Percentiles rank a stretch among this genome's conserved stretches.
phyloP scores from a whole-genome alignment of 2,329 filamentous ascomycete genomes.

The Aspergillus sp. region DNA sequence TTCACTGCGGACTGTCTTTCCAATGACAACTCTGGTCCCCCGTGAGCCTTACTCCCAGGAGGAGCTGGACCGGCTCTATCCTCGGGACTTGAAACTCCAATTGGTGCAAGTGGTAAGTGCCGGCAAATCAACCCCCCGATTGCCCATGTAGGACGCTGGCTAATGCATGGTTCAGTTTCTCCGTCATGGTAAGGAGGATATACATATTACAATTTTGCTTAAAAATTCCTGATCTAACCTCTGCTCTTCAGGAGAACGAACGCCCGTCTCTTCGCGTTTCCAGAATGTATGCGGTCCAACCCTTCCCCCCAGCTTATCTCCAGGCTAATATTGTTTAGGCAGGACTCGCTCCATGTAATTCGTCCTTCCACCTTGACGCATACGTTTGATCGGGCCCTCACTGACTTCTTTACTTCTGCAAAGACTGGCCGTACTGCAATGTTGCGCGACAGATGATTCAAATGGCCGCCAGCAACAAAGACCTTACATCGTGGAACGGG shows the following conservation, averaged over 20 bases:
- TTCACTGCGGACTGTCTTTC: neutral
- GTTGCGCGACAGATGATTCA: slow-evolving; percentile 71
- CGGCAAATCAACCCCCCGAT: neutral
- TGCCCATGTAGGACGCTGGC: slow-evolving; percentile 7
- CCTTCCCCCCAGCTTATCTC: neutral
- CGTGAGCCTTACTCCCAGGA: slow-evolving; percentile 75
- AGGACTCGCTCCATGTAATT: slow-evolving; percentile 52
- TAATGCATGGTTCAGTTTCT: slow-evolving; percentile 54
- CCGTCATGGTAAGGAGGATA: slow-evolving; percentile 64
- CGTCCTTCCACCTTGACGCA: neutral
- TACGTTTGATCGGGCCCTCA: neutral
- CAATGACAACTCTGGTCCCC: slow-evolving; percentile 77
- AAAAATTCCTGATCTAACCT: slow-evolving; percentile 6
- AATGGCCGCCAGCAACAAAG: slow-evolving; percentile 58
- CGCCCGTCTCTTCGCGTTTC: slow-evolving; percentile 85
- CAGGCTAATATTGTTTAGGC: slow-evolving; percentile 41
- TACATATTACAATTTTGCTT: neutral
- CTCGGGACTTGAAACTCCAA: slow-evolving; percentile 74
- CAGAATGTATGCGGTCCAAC: slow-evolving; percentile 59
- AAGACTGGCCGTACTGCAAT: slow-evolving; percentile 88
- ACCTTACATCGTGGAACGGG: slow-evolving; percentile 57
- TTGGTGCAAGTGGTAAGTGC: slow-evolving; percentile 76
- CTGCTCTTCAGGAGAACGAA: slow-evolving; percentile 63
- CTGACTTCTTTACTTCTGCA: slow-evolving; percentile 11
- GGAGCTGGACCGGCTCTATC: slow-evolving; percentile 81